Conservation (phyloP, 345 rosid genomes). For the Lumnitzera racemosa region DNA sequence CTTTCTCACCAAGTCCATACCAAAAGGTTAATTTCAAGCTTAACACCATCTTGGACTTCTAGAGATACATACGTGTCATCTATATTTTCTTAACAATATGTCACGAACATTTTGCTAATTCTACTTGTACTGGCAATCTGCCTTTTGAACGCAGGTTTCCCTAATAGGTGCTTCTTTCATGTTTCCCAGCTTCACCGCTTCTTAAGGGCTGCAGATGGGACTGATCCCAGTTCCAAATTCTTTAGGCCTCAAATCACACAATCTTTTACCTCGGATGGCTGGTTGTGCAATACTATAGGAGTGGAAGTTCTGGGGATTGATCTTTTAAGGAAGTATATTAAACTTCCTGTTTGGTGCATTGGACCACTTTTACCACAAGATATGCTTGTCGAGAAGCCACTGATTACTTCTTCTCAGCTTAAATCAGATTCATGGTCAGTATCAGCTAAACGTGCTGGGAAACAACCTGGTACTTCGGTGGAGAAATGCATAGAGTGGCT, state of each 20-base stretch:
- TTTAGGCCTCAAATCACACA: conserved; percentile 20
- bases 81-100: no score
- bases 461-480: conserved; percentile 17
- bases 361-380: conserved; percentile 25
- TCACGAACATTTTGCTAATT: no score
- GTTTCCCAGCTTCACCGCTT: conserved; percentile 27
- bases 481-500: conserved; percentile 39
- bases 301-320: conserved; percentile 26
- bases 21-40: no score
- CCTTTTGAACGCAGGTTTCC: conserved; percentile 34
- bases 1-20: no score
- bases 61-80: no score
- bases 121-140: conserved; percentile 9
- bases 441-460: conserved; percentile 14
- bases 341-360: conserved; percentile 31
- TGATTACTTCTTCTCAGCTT: not conserved
- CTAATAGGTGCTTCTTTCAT: conserved; percentile 28
- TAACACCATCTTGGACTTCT: no score
- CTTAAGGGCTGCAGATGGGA: conserved; percentile 27
- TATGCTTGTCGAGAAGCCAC: conserved; percentile 19
- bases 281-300: conserved; percentile 9
- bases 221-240: conserved; percentile 35
- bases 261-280: not conserved
- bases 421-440: not conserved
- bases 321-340: conserved; percentile 19